Conservation (phyloP, 2,329 filamentous ascomycete genomes). For the Helminthosporium solani region DNA sequence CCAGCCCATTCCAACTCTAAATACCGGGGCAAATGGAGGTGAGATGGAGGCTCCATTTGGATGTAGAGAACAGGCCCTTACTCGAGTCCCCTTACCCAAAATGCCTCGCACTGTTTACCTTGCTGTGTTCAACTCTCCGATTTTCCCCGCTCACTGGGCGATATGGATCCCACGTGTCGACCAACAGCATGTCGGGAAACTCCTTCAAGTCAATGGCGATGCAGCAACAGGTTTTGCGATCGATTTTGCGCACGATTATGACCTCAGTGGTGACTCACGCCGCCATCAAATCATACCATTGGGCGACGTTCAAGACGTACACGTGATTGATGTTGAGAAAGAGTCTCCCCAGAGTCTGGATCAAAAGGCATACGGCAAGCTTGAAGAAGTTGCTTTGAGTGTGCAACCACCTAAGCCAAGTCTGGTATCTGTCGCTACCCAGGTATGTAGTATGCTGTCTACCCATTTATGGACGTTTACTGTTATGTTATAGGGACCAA, state of each 20-base stretch:
- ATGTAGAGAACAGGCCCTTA: no score
- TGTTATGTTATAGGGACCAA: conserved; percentile 11
- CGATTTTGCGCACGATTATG: conserved; percentile 21
- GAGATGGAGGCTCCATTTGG: no score
- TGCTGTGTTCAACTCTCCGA: conserved; percentile 19
- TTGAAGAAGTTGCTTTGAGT: conserved; percentile 21
- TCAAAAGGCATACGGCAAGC: conserved; percentile 7
- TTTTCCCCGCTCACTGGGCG: conserved; percentile 30
- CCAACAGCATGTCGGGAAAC: conserved; percentile 17
- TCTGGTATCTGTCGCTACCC: conserved; percentile 11
- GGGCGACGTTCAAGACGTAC: conserved; percentile 11
- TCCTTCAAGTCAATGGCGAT: conserved; percentile 22
- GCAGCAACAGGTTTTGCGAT: conserved; percentile 18
- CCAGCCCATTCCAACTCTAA: no score
- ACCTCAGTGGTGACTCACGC: conserved; percentile 8
- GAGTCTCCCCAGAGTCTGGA: conserved; percentile 6
- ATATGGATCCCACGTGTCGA: conserved; percentile 19
- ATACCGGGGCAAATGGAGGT: no score
- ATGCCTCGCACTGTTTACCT: conserved; percentile 22
- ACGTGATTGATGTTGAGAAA: conserved; percentile 12
- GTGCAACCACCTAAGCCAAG: conserved; percentile 21
- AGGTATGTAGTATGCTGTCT: conserved; percentile 4
- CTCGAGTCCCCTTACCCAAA: no score
- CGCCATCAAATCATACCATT: conserved; percentile 10
- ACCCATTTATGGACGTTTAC: neutral